Evolutionary conservation across 179 eudicot genomes (phyloP).

Genomic region (Camellia oleifera): DNA sequence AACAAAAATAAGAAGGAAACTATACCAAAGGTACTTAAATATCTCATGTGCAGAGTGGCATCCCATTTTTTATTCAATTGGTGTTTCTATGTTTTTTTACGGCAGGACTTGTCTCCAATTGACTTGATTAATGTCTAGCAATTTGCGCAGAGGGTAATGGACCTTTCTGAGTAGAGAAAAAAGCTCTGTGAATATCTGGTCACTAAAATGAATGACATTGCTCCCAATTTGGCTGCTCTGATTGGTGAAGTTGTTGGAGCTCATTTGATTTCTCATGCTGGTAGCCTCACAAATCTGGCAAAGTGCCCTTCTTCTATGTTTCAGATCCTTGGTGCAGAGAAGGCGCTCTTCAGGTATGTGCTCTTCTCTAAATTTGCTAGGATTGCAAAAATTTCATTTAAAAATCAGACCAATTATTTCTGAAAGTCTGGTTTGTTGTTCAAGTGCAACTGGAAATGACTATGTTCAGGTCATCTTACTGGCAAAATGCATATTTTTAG

Average conservation of each 20-base stretch:
- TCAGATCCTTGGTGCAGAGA: slow-evolving; percentile 96
- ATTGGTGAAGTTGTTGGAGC: slow-evolving; percentile 99
- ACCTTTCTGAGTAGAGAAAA: slow-evolving; percentile 87
- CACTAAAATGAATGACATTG: slow-evolving; percentile 88
- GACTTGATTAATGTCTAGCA: slow-evolving; percentile 88
- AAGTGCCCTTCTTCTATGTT: slow-evolving; percentile 98
- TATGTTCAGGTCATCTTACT: not conserved
- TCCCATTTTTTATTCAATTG: not conserved
- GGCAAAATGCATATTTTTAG: not conserved
- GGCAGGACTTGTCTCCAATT: slow-evolving; percentile 83
- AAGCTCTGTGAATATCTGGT: slow-evolving; percentile 83
- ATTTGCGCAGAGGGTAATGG: slow-evolving; percentile 93
- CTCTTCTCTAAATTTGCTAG: not conserved
- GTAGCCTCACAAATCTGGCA: slow-evolving; percentile 94
- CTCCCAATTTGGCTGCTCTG: slow-evolving; percentile 90
- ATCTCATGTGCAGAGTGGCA: not conserved
- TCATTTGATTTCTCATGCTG: slow-evolving; percentile 92
- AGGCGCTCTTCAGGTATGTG: slow-evolving; percentile 85
- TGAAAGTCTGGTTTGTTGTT: not conserved
- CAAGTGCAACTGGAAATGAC: not conserved
- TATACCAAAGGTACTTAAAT: not conserved
- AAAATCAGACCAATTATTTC: not conserved
- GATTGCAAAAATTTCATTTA: not conserved
- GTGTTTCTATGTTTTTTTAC: slow-evolving; percentile 32
- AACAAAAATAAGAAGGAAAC: not conserved